Base-by-base conservation (phyloP, 306 rosid species). In the Inga leiocalycina region DNA sequence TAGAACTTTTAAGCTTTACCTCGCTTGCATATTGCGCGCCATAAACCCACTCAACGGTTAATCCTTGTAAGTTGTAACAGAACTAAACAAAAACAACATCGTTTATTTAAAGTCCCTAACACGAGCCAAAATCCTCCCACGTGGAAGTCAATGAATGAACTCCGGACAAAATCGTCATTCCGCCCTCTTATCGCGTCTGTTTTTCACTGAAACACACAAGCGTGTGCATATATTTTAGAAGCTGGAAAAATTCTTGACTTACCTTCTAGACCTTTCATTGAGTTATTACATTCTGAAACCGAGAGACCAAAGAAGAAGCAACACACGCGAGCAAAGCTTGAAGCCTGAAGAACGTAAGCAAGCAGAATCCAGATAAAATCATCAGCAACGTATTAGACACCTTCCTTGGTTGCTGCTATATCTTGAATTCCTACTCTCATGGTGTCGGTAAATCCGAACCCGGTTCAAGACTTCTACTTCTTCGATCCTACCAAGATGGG, bases 381-480 rank as follows among this genome's bases (percentile, higher is more conserved):
- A 5, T 16, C 41, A 65, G 3, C 43, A 3, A 13, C 72, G 3
- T 46, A 39, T 65, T 32, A 2, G 4, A 15, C 6, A 3, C 11
- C 49, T 3, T 69, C 32, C 37, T 71, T 44, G 8, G 3, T 19
- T 19, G 32, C 56, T 34, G 81, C 79, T 8, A 27, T 32, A 57
- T 59, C 46, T 56, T 71, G 2, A 8, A 30, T 8, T 37, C 71
- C 24, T 15, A 30, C 10, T 56, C n/a, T 80, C 76, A 92, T 92
- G 97, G 92, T 92, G 89, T 92, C 97, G 17, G 76, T 92, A 67
- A 91, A 88, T 75, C 91, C 89, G 51, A 92, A 78, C 71, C 97
- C 94, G 43, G 71, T 88, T 64, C 94, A 89, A 67, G 94, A 88
- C 19, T 93, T 91, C 35, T 85, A 78, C 89, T 88, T 89, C 67